Evolutionary conservation across 768 basidiomycete species (phyloP).

Genomic region (Leucogyrophana mollusca): DNA sequence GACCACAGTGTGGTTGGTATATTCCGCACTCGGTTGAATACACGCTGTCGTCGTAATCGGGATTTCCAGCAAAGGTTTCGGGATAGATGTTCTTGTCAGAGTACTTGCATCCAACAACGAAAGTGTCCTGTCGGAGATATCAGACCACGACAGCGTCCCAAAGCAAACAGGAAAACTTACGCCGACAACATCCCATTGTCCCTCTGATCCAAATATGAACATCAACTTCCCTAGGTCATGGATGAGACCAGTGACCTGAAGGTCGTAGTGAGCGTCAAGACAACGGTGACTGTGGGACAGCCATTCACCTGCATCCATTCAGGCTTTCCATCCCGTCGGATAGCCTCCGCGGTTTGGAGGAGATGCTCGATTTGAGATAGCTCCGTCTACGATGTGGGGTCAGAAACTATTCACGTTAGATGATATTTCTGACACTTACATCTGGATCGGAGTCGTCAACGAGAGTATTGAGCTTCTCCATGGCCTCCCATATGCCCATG

Average conservation of each 20-base stretch:
- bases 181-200: conserved; percentile 95
- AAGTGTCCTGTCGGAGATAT: conserved; percentile 52
- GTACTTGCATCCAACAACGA: conserved; percentile 83
- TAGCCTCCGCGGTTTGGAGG: conserved; percentile 89
- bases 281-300: neutral
- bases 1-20: conserved; percentile 75
- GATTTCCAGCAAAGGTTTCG: conserved; percentile 73
- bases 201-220: conserved; percentile 79
- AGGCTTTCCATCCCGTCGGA: conserved; percentile 80
- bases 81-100: conserved; percentile 83
- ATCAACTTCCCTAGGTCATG: conserved; percentile 91
- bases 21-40: conserved; percentile 75
- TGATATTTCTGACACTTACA: no score
- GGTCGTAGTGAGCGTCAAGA: conserved; percentile 11
- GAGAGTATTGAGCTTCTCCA: conserved; percentile 83
- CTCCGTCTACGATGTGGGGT: conserved; percentile 68
- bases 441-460: conserved; percentile 93
- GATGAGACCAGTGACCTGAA: conserved; percentile 77
- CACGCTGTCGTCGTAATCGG: conserved; percentile 60
- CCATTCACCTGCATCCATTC: conserved; percentile 83
- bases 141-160: no score
- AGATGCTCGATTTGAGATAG: conserved; percentile 89
- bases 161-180: conserved; percentile 41
- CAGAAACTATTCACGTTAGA: no score
- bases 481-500: conserved; percentile 88